phyloP scores from a whole-genome alignment of 805 yeast genomes.

The Dipodascopsis uninucleata region DNA sequence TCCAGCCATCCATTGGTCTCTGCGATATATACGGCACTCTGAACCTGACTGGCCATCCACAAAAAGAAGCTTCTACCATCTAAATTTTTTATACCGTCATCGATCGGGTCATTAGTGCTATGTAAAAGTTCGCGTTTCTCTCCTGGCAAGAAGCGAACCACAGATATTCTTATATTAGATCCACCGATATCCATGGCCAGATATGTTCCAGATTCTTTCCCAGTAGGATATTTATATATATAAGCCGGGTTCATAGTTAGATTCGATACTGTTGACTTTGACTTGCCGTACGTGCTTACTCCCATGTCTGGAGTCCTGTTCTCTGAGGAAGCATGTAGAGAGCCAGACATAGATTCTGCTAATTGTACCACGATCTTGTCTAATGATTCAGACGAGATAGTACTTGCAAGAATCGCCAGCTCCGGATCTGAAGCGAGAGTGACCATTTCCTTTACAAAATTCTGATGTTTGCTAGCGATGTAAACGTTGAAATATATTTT shows the following conservation, averaged over 20 bases:
- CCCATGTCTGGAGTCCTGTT: no score
- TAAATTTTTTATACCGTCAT: slow-evolving; percentile 30
- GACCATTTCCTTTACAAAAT: no score
- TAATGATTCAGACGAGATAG: slow-evolving; percentile 14
- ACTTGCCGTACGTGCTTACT: no score
- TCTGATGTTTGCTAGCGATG: no score
- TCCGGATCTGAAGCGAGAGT: slow-evolving; percentile 10
- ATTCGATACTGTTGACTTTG: slow-evolving; percentile 1
- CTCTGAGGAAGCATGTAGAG: slow-evolving; percentile 12
- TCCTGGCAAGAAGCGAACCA: slow-evolving; percentile 68
- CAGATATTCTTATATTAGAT: slow-evolving; percentile 85
- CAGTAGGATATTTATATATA: slow-evolving; percentile 72
- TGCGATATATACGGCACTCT: slow-evolving; percentile 9
- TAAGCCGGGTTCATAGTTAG: slow-evolving; percentile 72
- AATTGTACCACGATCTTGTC: slow-evolving; percentile 14
- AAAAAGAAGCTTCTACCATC: slow-evolving; percentile 34
- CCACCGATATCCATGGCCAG: slow-evolving; percentile 91
- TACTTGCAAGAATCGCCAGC: slow-evolving; percentile 13
- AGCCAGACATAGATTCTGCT: slow-evolving; percentile 17
- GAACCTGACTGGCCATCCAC: slow-evolving; percentile 35
- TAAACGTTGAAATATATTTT: no score
- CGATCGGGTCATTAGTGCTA: slow-evolving; percentile 26
- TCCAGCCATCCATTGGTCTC: slow-evolving; percentile 9
- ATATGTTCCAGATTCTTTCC: slow-evolving; percentile 68
- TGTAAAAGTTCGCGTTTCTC: slow-evolving; percentile 19